A percentile compares a stretch with the other conserved stretches of the same genome.
Conservation (phyloP, 768 basidiomycete genomes). For the Suillus ampliporus region DNA sequence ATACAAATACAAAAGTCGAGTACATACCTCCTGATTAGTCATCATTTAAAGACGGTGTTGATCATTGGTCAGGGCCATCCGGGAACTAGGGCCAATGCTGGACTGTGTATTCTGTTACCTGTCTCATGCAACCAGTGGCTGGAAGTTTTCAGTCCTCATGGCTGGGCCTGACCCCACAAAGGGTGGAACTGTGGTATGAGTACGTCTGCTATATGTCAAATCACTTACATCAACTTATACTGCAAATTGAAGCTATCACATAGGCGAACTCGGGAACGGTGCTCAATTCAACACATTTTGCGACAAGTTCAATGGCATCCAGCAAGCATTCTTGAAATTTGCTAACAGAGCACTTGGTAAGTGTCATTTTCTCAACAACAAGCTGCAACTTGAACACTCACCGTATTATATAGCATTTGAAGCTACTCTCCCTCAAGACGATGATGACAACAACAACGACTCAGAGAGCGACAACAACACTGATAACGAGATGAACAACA, state of each 20-base stretch:
- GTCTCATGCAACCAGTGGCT: not conserved
- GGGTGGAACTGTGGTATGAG: not conserved
- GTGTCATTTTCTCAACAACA: not conserved
- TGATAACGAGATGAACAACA: no score
- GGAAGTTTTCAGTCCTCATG: conserved; percentile 1
- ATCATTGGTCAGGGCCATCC: not conserved
- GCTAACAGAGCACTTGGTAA: not conserved
- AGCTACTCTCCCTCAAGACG: not conserved
- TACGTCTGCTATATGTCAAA: not conserved
- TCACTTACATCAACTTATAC: not conserved
- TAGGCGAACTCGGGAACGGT: not conserved
- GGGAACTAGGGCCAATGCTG: not conserved
- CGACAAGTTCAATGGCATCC: not conserved
- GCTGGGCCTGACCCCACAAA: not conserved
- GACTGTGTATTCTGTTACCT: not conserved
- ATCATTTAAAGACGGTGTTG: not conserved
- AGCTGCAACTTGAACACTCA: not conserved
- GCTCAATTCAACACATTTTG: not conserved
- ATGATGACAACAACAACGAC: not conserved
- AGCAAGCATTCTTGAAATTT: not conserved
- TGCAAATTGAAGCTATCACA: not conserved
- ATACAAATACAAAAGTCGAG: not conserved
- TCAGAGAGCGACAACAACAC: no score
- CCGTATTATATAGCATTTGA: not conserved
- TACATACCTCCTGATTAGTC: not conserved